Conservation (phyloP, 495 filamentous ascomycete species). For the Penicillium flavigenum region DNA sequence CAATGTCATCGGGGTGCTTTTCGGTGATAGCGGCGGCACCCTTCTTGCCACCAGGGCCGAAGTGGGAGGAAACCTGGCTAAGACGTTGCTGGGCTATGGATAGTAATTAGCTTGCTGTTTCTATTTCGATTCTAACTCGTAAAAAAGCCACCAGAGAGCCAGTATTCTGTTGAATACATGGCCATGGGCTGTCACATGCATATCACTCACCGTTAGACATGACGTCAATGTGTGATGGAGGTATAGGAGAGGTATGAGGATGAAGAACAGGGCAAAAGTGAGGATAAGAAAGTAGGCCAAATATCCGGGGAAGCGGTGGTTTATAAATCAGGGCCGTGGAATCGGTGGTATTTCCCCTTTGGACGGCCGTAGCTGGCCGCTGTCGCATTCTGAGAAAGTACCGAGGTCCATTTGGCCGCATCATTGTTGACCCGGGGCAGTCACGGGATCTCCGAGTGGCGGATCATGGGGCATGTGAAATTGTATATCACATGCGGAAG, state of each 20-base stretch:
- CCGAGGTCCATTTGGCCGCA: constrained; percentile 39
- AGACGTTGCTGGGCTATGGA: constrained; percentile 59
- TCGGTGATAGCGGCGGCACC: constrained; percentile 55
- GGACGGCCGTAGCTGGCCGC: constrained; percentile 24
- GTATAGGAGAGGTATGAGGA: constrained; percentile 14
- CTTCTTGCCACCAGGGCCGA: constrained; percentile 45
- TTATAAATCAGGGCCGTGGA: constrained; percentile 30
- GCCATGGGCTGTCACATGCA: constrained; percentile 5
- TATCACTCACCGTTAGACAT: constrained; percentile 44
- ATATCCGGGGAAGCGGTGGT: constrained; percentile 20
- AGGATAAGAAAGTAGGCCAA: constrained; percentile 13
- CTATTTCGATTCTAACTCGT: not conserved
- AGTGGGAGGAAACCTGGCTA: constrained; percentile 61
- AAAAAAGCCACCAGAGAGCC: not conserved
- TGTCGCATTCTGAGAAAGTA: constrained; percentile 26
- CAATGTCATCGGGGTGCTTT: constrained; percentile 74
- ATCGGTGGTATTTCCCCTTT: constrained; percentile 37
- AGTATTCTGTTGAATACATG: constrained; percentile 5
- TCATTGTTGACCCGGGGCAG: constrained; percentile 37
- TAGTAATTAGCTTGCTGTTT: constrained; percentile 4
- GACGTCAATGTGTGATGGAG: constrained; percentile 31
- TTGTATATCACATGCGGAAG: not conserved
- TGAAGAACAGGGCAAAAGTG: constrained; percentile 12
- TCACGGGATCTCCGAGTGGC: constrained; percentile 33
- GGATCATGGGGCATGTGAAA: constrained; percentile 10